phyloP scores from a whole-genome alignment of 2,329 filamentous ascomycete genomes.

The Diplocarpon rosae region DNA sequence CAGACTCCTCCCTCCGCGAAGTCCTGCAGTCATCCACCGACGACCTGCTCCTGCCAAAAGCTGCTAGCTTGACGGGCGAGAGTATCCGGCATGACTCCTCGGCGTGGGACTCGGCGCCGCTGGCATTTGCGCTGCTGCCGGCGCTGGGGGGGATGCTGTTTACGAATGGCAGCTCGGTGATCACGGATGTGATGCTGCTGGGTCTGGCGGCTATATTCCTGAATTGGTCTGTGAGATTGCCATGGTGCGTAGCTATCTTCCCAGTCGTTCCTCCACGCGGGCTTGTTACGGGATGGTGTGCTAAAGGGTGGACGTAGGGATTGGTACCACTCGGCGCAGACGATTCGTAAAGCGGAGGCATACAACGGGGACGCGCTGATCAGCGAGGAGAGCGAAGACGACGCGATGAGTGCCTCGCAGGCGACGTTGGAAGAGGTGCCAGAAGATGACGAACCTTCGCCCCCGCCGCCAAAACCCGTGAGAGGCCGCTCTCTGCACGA shows the following conservation, averaged over 20 bases:
- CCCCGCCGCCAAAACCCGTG: conserved; percentile 11
- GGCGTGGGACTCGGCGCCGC: conserved; percentile 67
- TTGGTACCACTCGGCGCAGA: conserved; percentile 65
- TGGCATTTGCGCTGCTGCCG: conserved; percentile 75
- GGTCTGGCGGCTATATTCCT: conserved; percentile 74
- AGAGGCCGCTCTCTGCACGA: conserved; percentile 20
- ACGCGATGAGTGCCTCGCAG: conserved; percentile 24
- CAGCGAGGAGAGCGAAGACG: conserved; percentile 37
- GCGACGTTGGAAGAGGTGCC: conserved; percentile 21
- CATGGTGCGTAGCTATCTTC: conserved; percentile 52
- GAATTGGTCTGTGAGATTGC: conserved; percentile 83
- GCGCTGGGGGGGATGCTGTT: conserved; percentile 79
- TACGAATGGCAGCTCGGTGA: conserved; percentile 68
- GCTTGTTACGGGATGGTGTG: too few relatives aligned
- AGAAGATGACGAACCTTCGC: conserved; percentile 15
- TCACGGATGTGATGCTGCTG: conserved; percentile 77
- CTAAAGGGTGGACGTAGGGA: conserved; percentile 35
- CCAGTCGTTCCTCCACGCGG: neutral
- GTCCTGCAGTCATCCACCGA: conserved; percentile 59
- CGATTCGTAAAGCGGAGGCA: conserved; percentile 44
- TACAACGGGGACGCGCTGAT: conserved; percentile 24
- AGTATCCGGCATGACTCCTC: conserved; percentile 43
- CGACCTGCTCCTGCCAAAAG: conserved; percentile 53
- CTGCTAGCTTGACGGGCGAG: conserved; percentile 29
- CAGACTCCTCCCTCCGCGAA: conserved; percentile 62